Evolutionary conservation across 1,284 basidiomycete genomes (phyloP).

Genomic region (Thelephora terrestris): DNA sequence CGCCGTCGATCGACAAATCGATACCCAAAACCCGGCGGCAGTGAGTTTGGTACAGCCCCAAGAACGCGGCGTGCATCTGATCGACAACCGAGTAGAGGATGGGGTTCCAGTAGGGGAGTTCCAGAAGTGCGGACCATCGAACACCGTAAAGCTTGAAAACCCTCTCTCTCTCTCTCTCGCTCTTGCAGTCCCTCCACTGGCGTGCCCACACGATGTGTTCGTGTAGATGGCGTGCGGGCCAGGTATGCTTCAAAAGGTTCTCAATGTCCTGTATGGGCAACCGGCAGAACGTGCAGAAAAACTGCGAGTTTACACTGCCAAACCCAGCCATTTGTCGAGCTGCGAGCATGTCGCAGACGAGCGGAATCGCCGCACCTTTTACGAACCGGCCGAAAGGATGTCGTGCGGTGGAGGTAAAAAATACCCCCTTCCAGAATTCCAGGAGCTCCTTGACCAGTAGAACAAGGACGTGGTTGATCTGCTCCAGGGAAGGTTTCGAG

Average conservation of each 20-base stretch:
- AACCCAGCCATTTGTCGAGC: too few relatives aligned
- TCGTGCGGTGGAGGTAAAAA: slow-evolving; percentile 17
- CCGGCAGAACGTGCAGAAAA: slow-evolving; percentile 14
- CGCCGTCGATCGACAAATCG: too few relatives aligned
- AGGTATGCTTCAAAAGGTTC: slow-evolving; percentile 10
- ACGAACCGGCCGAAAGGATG: slow-evolving; percentile 19
- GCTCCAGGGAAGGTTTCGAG: slow-evolving; percentile 21
- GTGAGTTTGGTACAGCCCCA: slow-evolving; percentile 18
- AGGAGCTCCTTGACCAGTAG: slow-evolving; percentile 26
- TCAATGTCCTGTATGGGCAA: slow-evolving; percentile 5
- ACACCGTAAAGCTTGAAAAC: slow-evolving; percentile 18
- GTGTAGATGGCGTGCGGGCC: slow-evolving; percentile 7
- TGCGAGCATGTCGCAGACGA: slow-evolving; percentile 24
- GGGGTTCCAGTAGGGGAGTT: slow-evolving; percentile 27
- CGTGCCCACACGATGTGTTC: slow-evolving; percentile 11
- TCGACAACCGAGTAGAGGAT: slow-evolving; percentile 19
- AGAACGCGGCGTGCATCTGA: slow-evolving; percentile 22
- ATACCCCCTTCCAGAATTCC: slow-evolving; percentile 23
- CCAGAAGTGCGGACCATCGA: slow-evolving; percentile 19
- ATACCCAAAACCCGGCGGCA: slow-evolving; percentile 15
- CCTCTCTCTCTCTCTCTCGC: slow-evolving; percentile 7
- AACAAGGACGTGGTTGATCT: slow-evolving; percentile 25
- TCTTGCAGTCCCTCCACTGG: slow-evolving; percentile 16
- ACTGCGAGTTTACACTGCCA: not conserved
- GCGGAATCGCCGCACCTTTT: slow-evolving; percentile 15